phyloP scores from a whole-genome alignment of 2,329 filamentous ascomycete species.

The Diaporthe citriasiana region DNA sequence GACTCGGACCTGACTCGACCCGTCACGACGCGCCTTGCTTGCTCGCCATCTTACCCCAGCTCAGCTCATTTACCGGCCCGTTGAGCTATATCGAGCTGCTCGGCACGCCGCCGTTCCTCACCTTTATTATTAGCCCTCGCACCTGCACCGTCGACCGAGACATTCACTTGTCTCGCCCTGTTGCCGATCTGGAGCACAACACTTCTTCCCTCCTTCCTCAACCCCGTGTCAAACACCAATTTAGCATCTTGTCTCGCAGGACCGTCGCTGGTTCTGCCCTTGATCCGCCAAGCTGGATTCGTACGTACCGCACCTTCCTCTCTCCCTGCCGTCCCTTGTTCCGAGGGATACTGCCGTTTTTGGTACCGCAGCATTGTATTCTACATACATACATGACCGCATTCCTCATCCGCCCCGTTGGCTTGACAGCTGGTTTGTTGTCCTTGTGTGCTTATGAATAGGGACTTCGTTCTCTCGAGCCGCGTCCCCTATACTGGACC shows the following conservation, averaged over 20 bases:
- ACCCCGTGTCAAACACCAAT: slow-evolving; percentile 16
- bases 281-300: slow-evolving; percentile 42
- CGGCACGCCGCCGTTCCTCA: slow-evolving; percentile 21
- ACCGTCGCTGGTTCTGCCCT: slow-evolving; percentile 39
- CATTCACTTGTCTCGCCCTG: slow-evolving; percentile 36
- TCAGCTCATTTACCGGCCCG: not conserved
- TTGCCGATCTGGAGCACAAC: slow-evolving; percentile 28
- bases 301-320: slow-evolving; percentile 38
- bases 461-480: not conserved
- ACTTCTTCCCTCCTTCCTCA: slow-evolving; percentile 1
- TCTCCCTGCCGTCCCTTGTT: slow-evolving; percentile 8
- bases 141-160: slow-evolving; percentile 30
- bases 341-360: not conserved
- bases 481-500: slow-evolving; percentile 34
- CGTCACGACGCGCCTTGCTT: slow-evolving; percentile 20
- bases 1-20: slow-evolving; percentile 5
- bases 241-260: slow-evolving; percentile 36
- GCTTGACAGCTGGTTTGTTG: not conserved
- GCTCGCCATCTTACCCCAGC: slow-evolving; percentile 9
- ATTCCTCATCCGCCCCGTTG: not conserved
- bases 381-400: not conserved
- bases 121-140: not conserved
- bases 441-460: not conserved
- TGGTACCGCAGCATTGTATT: not conserved
- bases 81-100: slow-evolving; percentile 6